Conservation (phyloP, 192 early-diverging fungal genomes). For the Allomyces javanicus region DNA sequence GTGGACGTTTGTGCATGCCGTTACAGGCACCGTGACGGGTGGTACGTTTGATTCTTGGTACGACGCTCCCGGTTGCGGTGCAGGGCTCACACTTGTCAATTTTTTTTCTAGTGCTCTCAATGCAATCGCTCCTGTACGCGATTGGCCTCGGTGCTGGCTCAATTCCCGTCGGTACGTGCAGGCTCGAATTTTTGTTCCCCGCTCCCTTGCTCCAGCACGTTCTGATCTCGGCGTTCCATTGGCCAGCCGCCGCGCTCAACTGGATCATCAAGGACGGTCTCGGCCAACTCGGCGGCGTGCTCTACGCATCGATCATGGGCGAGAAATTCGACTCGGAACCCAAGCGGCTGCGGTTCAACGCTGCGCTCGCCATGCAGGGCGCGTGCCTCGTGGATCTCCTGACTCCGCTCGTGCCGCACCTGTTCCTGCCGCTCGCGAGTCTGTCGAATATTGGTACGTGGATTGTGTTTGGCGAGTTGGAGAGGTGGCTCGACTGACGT, state of each 20-base stretch:
- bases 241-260: conserved; percentile 54
- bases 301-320: conserved; percentile 55
- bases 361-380: conserved; percentile 44
- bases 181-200: neutral
- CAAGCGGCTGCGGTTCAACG: conserved; percentile 61
- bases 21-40: conserved; percentile 55
- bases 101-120: conserved; percentile 39
- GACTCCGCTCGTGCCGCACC: conserved; percentile 54
- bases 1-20: conserved; percentile 61
- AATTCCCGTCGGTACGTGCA: conserved; percentile 18
- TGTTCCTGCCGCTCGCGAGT: conserved; percentile 52
- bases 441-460: conserved; percentile 54
- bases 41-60: conserved; percentile 12
- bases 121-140: conserved; percentile 65
- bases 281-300: conserved; percentile 63
- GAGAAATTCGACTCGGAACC: conserved; percentile 65
- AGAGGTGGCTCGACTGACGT: neutral
- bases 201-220: conserved; percentile 7
- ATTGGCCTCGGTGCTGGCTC: conserved; percentile 58
- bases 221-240: neutral
- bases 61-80: conserved; percentile 6
- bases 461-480: neutral
- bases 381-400: conserved; percentile 58
- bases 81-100: neutral
- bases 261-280: conserved; percentile 86